phyloP scores from a whole-genome alignment of 2,329 filamentous ascomycete genomes.

The Alternaria sp. region DNA sequence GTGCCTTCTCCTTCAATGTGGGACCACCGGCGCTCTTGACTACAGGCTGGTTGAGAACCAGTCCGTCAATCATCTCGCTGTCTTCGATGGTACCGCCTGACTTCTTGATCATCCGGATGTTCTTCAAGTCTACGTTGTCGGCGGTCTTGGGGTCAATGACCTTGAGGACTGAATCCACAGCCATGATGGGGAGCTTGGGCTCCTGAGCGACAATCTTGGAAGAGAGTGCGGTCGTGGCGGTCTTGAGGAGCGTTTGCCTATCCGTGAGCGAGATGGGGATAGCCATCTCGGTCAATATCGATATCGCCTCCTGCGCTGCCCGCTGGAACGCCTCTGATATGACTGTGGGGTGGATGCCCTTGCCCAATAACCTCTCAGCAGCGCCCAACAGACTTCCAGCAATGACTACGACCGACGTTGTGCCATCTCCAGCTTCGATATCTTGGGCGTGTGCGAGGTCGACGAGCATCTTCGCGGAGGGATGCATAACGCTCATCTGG shows the following conservation, averaged over 20 bases:
- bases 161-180: slow-evolving; percentile 93
- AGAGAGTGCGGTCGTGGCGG: slow-evolving; percentile 93
- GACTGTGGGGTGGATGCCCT: slow-evolving; percentile 93
- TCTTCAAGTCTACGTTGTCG: slow-evolving; percentile 94
- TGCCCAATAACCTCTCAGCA: slow-evolving; percentile 86
- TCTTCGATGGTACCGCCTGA: slow-evolving; percentile 98
- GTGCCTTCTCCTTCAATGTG: slow-evolving; percentile 93
- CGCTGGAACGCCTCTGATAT: slow-evolving; percentile 98
- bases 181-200: slow-evolving; percentile 96
- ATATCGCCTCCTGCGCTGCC: slow-evolving; percentile 85
- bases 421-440: slow-evolving; percentile 97
- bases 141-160: slow-evolving; percentile 95
- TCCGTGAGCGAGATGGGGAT: slow-evolving; percentile 89
- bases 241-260: slow-evolving; percentile 88
- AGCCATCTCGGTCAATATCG: slow-evolving; percentile 93
- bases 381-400: slow-evolving; percentile 93
- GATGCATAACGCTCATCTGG: slow-evolving; percentile 99
- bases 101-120: slow-evolving; percentile 97
- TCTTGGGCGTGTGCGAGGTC: slow-evolving; percentile 97
- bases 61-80: slow-evolving; percentile 92
- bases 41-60: slow-evolving; percentile 90
- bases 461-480: slow-evolving; percentile 99
- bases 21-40: slow-evolving; percentile 94
- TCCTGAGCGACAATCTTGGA: slow-evolving; percentile 99
- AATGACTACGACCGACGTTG: slow-evolving; percentile 97